Base-by-base conservation (phyloP, 257 asterid species). In the Buddleja alternifolia region DNA sequence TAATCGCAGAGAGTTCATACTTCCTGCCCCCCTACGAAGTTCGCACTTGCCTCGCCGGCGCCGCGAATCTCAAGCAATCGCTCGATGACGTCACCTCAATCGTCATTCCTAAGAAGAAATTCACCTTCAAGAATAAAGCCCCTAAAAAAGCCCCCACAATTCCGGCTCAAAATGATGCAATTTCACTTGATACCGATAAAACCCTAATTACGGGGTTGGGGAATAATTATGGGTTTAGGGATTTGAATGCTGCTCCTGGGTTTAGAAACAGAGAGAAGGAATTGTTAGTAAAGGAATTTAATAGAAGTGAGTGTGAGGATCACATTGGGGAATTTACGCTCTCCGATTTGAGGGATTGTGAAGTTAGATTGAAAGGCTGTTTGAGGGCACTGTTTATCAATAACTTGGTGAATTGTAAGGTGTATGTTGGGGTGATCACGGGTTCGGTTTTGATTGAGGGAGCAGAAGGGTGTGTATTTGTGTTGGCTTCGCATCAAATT, bases 401-500 rank as follows among this genome's bases (percentile, higher is more conserved):
- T 63, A 86, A 81, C 39, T 64, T 89, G 85, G 74, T 46, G 15
- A 75, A 82, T 56, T 87, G 95, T 29, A 83, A 53, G 85, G 87
- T 87, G 10, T 82, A 83, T 55, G 89, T 82, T 16, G 97, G 92
- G 48, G 84, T 77, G 0, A 90, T 87, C 21, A 77, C 67, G 24
- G 91, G 93, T 17, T 87, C 96, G 6, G 87, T 82, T 56, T 73
- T 89, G 86, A 91, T 89, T 8, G 97, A 93, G 73, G 93, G 90
- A 45, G 96, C 73, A 9, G 86, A 78, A 40, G 80, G 74, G 39
- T 92, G 94, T 54, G 76, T 85, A 23, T 85, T 92, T 11, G 78
- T 92, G 60, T 67, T 90, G 84, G 98, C 88, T 0, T 81, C 97
- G 0, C 98, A 92, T 70, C 96, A 90, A 76, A 92, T 92, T 50